phyloP scores from a whole-genome alignment of 1,284 basidiomycete genomes.

The Bondarzewia mesenterica region DNA sequence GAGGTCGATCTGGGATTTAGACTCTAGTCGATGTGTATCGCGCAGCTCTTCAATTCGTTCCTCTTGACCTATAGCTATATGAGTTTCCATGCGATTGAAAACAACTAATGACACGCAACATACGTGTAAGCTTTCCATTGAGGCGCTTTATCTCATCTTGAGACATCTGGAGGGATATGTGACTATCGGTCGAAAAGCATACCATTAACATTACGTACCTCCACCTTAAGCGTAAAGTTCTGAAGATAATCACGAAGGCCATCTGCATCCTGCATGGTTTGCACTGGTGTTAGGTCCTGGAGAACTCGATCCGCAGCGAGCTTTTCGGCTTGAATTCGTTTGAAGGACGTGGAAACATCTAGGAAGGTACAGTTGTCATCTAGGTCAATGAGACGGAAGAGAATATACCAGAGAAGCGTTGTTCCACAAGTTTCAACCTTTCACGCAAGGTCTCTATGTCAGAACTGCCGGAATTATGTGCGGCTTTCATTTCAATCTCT shows the following conservation, averaged over 20 bases:
- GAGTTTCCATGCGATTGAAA: too few species aligned
- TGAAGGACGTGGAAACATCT: constrained; percentile 76
- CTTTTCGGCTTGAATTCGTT: constrained; percentile 64
- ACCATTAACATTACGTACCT: constrained; percentile 37
- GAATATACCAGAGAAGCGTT: constrained; percentile 56
- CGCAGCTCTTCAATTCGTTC: constrained; percentile 77
- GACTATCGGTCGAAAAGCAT: not conserved
- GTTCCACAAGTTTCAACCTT: constrained; percentile 59
- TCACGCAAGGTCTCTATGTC: constrained; percentile 54
- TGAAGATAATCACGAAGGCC: constrained; percentile 69
- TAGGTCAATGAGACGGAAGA: not conserved
- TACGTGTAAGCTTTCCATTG: constrained; percentile 65
- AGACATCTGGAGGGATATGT: constrained; percentile 36
- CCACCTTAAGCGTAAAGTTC: constrained; percentile 59
- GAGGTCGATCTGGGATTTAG: constrained; percentile 64
- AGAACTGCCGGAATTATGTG: constrained; percentile 5
- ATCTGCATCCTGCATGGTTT: constrained; percentile 55
- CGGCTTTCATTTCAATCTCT: not conserved
- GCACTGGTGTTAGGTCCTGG: constrained; percentile 66
- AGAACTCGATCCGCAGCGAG: constrained; percentile 63
- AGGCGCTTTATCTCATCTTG: constrained; percentile 71
- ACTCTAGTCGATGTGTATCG: constrained; percentile 75
- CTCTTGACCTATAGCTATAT: constrained; percentile 58
- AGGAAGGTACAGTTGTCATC: constrained; percentile 2
- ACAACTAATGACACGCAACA: constrained; percentile 22